Base-by-base conservation (phyloP, 441 rosid species). In the Eutrema salsugineum region DNA sequence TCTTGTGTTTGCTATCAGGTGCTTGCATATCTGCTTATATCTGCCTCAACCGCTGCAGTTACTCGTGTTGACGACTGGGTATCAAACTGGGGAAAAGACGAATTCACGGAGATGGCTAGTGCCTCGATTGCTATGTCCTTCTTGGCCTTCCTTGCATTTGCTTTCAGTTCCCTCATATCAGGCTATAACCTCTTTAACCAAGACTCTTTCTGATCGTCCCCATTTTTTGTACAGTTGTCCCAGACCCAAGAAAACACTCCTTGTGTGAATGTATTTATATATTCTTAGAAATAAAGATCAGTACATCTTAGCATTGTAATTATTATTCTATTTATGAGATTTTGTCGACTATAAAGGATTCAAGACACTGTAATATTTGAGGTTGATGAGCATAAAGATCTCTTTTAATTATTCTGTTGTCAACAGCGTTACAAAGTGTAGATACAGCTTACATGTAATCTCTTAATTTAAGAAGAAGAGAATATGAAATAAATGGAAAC, bases 81-180 rank as follows among this genome's bases (percentile, higher is more conserved):
- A 57, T 82, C 97, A 8, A 95, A 93, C 63, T 95, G 99, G 99
- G 99, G 98, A 28, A 93, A 89, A 63, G 99, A 95, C 51, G 84
- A 84, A 46, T 95, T 95, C 84, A 95, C 99, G 0, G 79, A 85
- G 77, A 93, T 86, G 98, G 97, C 98, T 1, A 89, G 80, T 76
- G 98, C 92, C 16, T 95, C 99, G 0, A 76, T 95, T 6, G 91
- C 91, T n/a, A 89, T 88, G 89, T 82, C 97, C 10, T 89, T 95
- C 80, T 81, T 93, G 17, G 97, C 94, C n/a, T 95, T 95, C 70
- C 17, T 78, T 62, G 91, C 92, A 40, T 91, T 91, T 50, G 95
- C 95, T 61, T 70, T 72, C 36, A 93, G 97, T 80, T 91, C 96
- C 15, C 65, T 93, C 8, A 77, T 95, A 50, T 95, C 98, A 8